Evolutionary conservation across 768 basidiomycete genomes (phyloP), one percentile per base, ranked within the genome.

Genomic region (Scleroderma bovista): DNA sequence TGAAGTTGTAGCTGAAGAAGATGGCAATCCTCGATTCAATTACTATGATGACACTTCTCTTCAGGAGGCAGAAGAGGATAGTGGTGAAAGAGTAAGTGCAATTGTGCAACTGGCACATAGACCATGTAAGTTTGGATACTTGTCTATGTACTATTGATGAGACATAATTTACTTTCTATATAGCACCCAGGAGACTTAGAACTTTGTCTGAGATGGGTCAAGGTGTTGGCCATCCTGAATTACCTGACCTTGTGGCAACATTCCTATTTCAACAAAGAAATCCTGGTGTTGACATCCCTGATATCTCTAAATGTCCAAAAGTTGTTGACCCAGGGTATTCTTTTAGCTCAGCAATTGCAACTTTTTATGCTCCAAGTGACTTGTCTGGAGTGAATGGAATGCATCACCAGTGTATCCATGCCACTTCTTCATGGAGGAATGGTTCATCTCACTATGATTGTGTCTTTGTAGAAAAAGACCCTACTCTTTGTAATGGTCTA

Each of bases 321-420:
- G 46, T 61, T 23, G 44, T 49, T 7, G 19, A 44, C 2, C 56
- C 41, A 17, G 47, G 70, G 29, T 47, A 48, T 15, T 45, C 65
- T 6, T 70, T 58, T 44, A 52, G 55, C 34, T 69, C 69, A 17
- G 70, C 68, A 1, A 32, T 55, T 17, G 60, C 70, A 3, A 52
- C 40, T 1, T 71, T 64, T 46, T 64, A 61, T 53, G 64, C 71
- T 7, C 71, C 72, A 17, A 73, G 72, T 57, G 65, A 73, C 34
- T 45, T 53, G 17, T 65, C 57, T 42, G 68, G 70, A 5, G 47
- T 62, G 39, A 42, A 56, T 16, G 66, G 69, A 2, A 63, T 67
- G 68, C 51, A 50, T 17, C 52, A 51, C 15, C 62, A 71, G 44
- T 46, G 47, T 13, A 71, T 73, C 32, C 54, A 62, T 3, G 53